Evolutionary conservation across 148 eudicot genomes (phyloP).

Genomic region (Pouteria glomerata): DNA sequence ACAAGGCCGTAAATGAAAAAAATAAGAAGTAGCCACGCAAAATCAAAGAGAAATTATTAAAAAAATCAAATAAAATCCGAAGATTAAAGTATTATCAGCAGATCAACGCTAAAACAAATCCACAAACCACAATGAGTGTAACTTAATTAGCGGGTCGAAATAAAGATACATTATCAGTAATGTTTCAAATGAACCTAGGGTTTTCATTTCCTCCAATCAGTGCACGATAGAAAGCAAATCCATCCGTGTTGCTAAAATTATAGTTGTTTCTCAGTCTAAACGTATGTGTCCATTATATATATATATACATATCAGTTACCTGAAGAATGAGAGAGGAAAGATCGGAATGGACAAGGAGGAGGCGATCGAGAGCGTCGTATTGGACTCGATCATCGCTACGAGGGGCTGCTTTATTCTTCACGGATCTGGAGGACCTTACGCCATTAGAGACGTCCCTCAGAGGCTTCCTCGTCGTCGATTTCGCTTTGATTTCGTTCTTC

Average conservation of each 20-base stretch:
- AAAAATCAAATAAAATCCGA: too few relatives aligned
- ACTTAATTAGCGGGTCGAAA: background rate
- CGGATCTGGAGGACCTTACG: constrained; percentile 12
- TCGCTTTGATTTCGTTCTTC: constrained; percentile 24
- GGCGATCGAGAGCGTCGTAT: constrained; percentile 47
- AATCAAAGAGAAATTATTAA: background rate
- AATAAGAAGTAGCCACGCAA: background rate
- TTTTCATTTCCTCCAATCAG: background rate
- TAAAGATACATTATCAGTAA: background rate
- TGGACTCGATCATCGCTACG: constrained; percentile 6
- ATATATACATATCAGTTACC: constrained; percentile 20
- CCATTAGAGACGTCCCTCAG: constrained; percentile 41
- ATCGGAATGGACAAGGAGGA: constrained; percentile 61
- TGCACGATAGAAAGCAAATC: background rate
- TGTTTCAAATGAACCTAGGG: background rate
- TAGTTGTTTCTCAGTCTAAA: background rate
- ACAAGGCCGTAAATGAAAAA: too few relatives aligned
- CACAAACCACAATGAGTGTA: background rate
- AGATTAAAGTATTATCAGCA: background rate
- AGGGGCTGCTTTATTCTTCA: constrained; percentile 1
- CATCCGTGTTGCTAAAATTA: background rate
- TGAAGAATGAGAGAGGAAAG: constrained; percentile 49
- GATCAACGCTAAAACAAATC: background rate
- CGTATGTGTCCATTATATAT: background rate
- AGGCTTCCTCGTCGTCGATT: constrained; percentile 41